Conservation (phyloP, 2,329 filamentous ascomycete genomes). For the Scortechinia acanthostroma region DNA sequence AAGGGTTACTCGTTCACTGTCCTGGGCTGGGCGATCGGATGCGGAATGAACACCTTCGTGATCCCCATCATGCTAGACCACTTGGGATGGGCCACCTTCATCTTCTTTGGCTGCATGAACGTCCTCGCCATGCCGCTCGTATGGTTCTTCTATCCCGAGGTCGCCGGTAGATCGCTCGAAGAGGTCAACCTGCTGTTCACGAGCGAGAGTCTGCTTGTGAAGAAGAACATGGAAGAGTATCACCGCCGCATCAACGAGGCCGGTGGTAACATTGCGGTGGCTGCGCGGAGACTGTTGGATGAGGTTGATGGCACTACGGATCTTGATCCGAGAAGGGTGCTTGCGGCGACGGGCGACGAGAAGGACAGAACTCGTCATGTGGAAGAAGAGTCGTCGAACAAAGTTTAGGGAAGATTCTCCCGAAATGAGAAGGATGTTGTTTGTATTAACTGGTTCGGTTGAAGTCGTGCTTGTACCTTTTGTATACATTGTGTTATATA, state of each 20-base stretch:
- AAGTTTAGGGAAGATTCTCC: too few relatives aligned
- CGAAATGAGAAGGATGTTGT: too few relatives aligned
- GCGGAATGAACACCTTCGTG: too few relatives aligned
- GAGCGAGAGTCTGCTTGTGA: slow-evolving; percentile 17
- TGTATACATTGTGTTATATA: too few relatives aligned
- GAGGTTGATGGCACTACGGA: slow-evolving; percentile 13
- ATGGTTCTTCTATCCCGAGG: slow-evolving; percentile 3
- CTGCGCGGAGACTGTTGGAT: slow-evolving; percentile 15
- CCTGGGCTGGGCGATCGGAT: too few relatives aligned
- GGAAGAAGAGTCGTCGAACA: too few relatives aligned
- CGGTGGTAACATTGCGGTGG: slow-evolving; percentile 16
- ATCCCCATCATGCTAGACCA: too few relatives aligned
- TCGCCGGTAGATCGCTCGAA: slow-evolving; percentile 19
- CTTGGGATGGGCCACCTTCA: slow-evolving; percentile 12
- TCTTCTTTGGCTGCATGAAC: slow-evolving; percentile 14
- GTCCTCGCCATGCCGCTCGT: slow-evolving; percentile 13
- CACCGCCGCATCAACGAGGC: slow-evolving; percentile 15
- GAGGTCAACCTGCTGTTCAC: slow-evolving; percentile 20
- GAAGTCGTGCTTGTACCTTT: too few relatives aligned
- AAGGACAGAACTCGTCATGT: too few relatives aligned
- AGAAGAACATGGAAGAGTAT: slow-evolving; percentile 18
- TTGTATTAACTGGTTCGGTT: too few relatives aligned
- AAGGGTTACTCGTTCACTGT: too few relatives aligned
- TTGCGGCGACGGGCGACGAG: slow-evolving; percentile 6
- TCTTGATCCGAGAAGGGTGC: slow-evolving; percentile 2